phyloP scores from a whole-genome alignment of 345 rosid genomes.

The Hypericum androsaemum region DNA sequence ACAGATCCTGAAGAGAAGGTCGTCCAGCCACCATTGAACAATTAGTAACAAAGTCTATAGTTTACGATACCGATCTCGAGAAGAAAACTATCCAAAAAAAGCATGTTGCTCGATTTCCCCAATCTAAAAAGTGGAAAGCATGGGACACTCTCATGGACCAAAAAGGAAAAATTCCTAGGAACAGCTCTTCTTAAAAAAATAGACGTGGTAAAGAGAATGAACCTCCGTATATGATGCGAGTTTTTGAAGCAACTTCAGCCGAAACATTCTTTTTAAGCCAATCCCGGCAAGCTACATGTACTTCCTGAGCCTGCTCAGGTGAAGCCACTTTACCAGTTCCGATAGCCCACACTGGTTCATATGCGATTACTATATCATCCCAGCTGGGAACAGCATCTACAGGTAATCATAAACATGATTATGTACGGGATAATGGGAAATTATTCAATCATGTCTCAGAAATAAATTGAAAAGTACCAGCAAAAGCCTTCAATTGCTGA shows the following conservation, averaged over 20 bases:
- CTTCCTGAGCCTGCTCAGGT: constrained; percentile 93
- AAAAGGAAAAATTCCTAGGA: background rate
- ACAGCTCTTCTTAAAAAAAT: background rate
- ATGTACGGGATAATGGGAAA: too few species aligned
- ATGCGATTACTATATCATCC: constrained; percentile 85
- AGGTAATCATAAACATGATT: constrained; percentile 1
- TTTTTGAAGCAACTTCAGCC: constrained; percentile 81
- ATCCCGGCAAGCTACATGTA: constrained; percentile 74
- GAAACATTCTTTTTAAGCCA: constrained; percentile 93
- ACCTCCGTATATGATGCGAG: constrained; percentile 98
- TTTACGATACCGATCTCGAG: background rate
- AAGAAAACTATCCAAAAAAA: background rate
- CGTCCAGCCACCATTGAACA: background rate
- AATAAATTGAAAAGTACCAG: constrained; percentile 31
- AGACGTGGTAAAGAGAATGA: background rate
- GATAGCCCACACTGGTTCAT: constrained; percentile 99
- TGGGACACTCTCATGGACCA: background rate
- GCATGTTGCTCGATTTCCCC: too few species aligned
- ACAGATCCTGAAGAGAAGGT: constrained; percentile 58
- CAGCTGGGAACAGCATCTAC: constrained; percentile 85
- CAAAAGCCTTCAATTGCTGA: constrained; percentile 76
- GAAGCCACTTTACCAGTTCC: constrained; percentile 98
- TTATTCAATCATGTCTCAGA: too few species aligned
- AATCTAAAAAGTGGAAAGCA: too few species aligned
- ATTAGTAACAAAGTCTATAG: background rate